Evolutionary conservation across 768 basidiomycete species (phyloP).

Genomic region (Tricholoma terreum): DNA sequence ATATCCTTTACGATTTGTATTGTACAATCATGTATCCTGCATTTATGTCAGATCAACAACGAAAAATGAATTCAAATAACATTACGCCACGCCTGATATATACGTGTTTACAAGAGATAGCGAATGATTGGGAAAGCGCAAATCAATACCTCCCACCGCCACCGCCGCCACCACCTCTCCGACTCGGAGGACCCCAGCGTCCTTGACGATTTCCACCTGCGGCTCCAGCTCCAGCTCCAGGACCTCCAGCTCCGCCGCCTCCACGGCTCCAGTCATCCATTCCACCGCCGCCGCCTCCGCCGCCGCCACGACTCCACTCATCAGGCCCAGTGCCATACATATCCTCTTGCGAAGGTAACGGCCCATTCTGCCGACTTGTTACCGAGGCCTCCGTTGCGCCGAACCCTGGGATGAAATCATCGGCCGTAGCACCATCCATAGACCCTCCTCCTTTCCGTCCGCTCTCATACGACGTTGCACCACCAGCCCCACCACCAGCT

Average conservation of each 20-base stretch:
- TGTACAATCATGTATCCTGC: not conserved
- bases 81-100: not conserved
- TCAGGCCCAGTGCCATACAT: conserved; percentile 38
- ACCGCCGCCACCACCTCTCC: conserved; percentile 15
- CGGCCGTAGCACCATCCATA: conserved; percentile 33
- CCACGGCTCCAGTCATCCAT: conserved; percentile 28
- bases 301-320: conserved; percentile 37
- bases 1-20: not conserved
- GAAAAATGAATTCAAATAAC: not conserved
- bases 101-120: not conserved
- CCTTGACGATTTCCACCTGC: conserved; percentile 19
- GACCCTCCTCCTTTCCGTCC: conserved; percentile 16
- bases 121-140: not conserved
- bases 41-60: not conserved
- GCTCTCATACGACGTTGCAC: conserved; percentile 16
- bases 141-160: conserved; percentile 18
- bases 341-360: conserved; percentile 45
- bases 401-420: conserved; percentile 67
- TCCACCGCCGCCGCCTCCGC: conserved; percentile 27
- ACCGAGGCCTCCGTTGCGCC: conserved; percentile 30
- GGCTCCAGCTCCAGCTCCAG: conserved; percentile 30
- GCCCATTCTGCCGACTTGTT: conserved; percentile 28
- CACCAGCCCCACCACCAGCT: conserved; percentile 11
- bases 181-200: conserved; percentile 28
- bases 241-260: conserved; percentile 27